Evolutionary conservation across 176 grass and related monocot species (phyloP).

Genomic region (Oryza officinalis): DNA sequence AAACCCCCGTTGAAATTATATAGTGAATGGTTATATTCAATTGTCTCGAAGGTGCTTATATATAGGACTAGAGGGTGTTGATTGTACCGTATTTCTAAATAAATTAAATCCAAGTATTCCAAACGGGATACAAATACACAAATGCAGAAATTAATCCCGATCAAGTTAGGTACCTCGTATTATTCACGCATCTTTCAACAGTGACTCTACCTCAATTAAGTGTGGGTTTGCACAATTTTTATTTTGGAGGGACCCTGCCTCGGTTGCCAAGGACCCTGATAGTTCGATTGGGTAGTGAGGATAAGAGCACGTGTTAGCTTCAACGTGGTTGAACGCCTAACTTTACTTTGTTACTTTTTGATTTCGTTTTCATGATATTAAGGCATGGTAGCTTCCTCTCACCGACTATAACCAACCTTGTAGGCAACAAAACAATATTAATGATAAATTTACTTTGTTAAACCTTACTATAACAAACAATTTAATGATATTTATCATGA

Average conservation of each 20-base stretch:
- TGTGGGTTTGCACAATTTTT: neutral
- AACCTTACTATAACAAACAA: too few relatives aligned
- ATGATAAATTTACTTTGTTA: too few relatives aligned
- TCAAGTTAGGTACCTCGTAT: neutral
- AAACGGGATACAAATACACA: neutral
- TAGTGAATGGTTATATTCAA: neutral
- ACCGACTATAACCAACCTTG: too few relatives aligned
- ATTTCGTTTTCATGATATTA: neutral
- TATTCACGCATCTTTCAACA: neutral
- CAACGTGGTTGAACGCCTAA: neutral
- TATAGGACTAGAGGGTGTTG: too few relatives aligned
- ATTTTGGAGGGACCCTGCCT: neutral
- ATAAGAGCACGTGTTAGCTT: neutral
- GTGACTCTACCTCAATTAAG: neutral
- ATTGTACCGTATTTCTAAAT: too few relatives aligned
- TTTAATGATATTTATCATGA: too few relatives aligned
- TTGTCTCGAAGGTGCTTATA: neutral
- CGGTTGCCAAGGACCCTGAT: neutral
- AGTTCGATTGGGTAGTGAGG: neutral
- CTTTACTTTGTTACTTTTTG: neutral
- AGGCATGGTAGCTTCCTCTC: neutral
- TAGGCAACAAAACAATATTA: too few relatives aligned
- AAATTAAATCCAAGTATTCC: too few relatives aligned
- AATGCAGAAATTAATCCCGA: neutral
- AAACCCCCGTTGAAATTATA: neutral